Base-by-base conservation (phyloP, 1,139 yeast species). In the Candida gigantensis region DNA sequence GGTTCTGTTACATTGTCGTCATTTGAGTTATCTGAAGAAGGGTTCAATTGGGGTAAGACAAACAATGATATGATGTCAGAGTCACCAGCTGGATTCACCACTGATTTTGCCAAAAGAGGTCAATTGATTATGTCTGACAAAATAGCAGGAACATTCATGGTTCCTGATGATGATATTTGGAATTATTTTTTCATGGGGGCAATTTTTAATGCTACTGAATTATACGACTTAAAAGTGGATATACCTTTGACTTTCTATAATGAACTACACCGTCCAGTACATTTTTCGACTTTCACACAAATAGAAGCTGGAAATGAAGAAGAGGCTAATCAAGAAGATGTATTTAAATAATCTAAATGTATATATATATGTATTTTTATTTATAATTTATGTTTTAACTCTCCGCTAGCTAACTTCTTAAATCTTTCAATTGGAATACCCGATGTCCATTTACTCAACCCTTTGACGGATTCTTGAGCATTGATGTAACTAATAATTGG, bases 121-220 rank as follows among this genome's bases (percentile, higher is more conserved):
- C 96, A 89, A 52, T 58, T 92, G 44, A 63, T 90, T 21, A 58
- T 92, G 26, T 81, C 96, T 0, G 95, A 84, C 44, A 71, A 82
- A 40, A 73, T 88, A 36, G 72, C 75, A 55, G 98, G 98, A 4
- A 84, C 81, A 43, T 90, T 87, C 58, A 60, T 87, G 63, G 95
- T 89, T 1, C 98, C 99, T 1, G 83, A 79, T 25, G 84, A 84
- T 32, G 81, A 79, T 39, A 58, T 89, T 24, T 92, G 99, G 98
- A 92, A 92, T 57, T 89, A 84, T 56, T 77, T 94, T 3, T 92
- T 94, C 53, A 74, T 88, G 63, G 95, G 97, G 3, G 84, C 95
- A 2, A 75, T 85, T 9, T 94, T 95, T 84, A 81, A 76, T 50
- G 65, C 79, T 3, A 74, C 74, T 24, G 60, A 76, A 37, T 69